Percentiles rank a stretch among this genome's conserved stretches.
Conservation (phyloP, 495 filamentous ascomycete genomes). For the Lepidopterella palustris region DNA sequence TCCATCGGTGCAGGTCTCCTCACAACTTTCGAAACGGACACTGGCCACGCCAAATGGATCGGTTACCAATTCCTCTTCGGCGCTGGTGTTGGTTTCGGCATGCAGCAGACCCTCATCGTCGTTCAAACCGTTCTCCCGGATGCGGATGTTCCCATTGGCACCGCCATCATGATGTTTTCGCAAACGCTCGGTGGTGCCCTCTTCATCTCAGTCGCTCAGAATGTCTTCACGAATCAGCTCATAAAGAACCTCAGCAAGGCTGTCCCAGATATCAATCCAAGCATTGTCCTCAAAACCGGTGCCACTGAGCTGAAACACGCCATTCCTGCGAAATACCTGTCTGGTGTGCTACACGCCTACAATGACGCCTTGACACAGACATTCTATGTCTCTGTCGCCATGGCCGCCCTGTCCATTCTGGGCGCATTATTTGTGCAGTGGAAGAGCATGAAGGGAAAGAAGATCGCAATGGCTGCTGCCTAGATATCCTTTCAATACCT, state of each 20-base stretch:
- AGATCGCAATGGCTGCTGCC: constrained; percentile 56
- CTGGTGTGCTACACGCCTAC: constrained; percentile 59
- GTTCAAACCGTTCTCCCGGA: constrained; percentile 54
- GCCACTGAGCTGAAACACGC: constrained; percentile 57
- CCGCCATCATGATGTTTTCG: constrained; percentile 58
- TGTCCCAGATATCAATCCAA: constrained; percentile 44
- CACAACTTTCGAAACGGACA: constrained; percentile 50
- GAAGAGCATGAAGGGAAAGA: constrained; percentile 80
- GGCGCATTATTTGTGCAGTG: constrained; percentile 62
- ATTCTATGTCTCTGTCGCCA: constrained; percentile 63
- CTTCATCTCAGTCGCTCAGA: constrained; percentile 69
- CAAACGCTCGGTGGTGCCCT: constrained; percentile 62
- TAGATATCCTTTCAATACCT: constrained; percentile 23
- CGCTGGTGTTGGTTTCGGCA: constrained; percentile 63
- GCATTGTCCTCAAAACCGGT: constrained; percentile 51
- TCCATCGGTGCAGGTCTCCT: constrained; percentile 58
- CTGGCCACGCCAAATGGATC: constrained; percentile 52
- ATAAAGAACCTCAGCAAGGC: constrained; percentile 45
- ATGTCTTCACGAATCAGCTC: constrained; percentile 68
- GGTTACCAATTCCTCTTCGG: constrained; percentile 67
- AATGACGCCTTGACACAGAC: constrained; percentile 60
- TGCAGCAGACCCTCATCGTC: constrained; percentile 61
- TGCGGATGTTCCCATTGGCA: constrained; percentile 54
- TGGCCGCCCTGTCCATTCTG: constrained; percentile 55
- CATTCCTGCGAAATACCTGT: constrained; percentile 44